phyloP scores from a whole-genome alignment of 225 moss, liverwort and hornwort genomes.

The Polytrichum commune region DNA sequence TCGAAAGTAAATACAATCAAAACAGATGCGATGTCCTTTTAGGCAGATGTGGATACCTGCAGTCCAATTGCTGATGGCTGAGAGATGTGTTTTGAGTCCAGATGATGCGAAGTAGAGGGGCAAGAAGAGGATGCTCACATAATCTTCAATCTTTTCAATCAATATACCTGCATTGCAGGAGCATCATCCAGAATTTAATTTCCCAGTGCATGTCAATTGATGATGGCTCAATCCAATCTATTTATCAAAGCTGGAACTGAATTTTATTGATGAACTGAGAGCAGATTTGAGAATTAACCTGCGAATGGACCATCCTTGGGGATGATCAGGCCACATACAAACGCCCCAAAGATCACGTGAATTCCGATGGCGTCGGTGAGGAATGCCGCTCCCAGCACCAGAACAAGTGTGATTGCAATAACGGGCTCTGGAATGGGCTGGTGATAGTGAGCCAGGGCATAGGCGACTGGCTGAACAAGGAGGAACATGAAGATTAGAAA shows the following conservation, averaged over 20 bases:
- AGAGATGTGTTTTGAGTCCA: conserved; percentile 70
- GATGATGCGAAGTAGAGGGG: conserved; percentile 80
- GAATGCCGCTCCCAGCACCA: conserved; percentile 51
- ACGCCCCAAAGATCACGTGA: conserved; percentile 63
- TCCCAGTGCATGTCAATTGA: no score
- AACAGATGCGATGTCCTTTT: no score
- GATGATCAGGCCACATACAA: conserved; percentile 46
- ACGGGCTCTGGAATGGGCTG: conserved; percentile 34
- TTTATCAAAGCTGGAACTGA: neutral
- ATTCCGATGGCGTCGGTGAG: conserved; percentile 57
- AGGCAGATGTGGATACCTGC: conserved; percentile 34
- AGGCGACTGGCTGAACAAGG: conserved; percentile 31
- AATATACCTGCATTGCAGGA: conserved; percentile 42
- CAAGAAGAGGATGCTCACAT: conserved; percentile 59
- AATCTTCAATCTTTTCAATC: conserved; percentile 72
- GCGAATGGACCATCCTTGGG: conserved; percentile 48
- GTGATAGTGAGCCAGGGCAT: conserved; percentile 35
- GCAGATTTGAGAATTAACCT: conserved; percentile 15
- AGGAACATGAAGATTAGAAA: conserved; percentile 52
- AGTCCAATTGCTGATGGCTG: conserved; percentile 39
- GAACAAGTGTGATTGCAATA: conserved; percentile 31
- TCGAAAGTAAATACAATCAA: no score
- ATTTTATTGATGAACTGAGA: neutral
- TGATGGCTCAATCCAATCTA: no score
- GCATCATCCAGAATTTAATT: neutral